Percentiles rank a stretch among this genome's conserved stretches.
Evolutionary conservation across 192 early-diverging fungal genomes (phyloP).

Genomic region (Coemansia sp.): DNA sequence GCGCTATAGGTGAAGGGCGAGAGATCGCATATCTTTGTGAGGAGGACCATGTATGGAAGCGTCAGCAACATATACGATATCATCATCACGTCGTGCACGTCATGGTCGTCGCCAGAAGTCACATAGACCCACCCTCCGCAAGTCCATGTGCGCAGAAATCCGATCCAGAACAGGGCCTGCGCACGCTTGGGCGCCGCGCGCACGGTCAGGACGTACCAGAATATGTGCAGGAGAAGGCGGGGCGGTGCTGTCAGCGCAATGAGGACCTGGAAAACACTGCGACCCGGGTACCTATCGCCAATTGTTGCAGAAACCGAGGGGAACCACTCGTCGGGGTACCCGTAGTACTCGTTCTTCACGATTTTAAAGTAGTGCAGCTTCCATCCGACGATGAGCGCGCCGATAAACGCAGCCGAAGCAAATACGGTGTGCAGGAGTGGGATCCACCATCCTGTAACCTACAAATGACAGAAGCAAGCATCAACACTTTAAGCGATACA

Average conservation of each 20-base stretch:
- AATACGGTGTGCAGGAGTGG: slow-evolving; percentile 55
- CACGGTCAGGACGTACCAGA: slow-evolving; percentile 52
- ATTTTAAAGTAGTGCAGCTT: slow-evolving; percentile 80
- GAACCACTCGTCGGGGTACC: slow-evolving; percentile 79
- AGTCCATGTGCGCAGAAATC: slow-evolving; percentile 66
- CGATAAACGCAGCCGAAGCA: slow-evolving; percentile 64
- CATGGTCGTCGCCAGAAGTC: slow-evolving; percentile 78
- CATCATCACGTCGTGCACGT: slow-evolving; percentile 80
- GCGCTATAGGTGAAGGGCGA: slow-evolving; percentile 46
- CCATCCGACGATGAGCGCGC: slow-evolving; percentile 67
- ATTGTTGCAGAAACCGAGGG: slow-evolving; percentile 80
- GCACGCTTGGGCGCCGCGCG: slow-evolving; percentile 34
- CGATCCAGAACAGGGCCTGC: slow-evolving; percentile 51
- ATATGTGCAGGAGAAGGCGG: slow-evolving; percentile 48
- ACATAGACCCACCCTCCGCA: slow-evolving; percentile 85
- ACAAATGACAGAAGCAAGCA: slow-evolving; percentile 8
- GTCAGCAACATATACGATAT: slow-evolving; percentile 74
- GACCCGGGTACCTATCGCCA: slow-evolving; percentile 76
- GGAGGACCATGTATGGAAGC: slow-evolving; percentile 70
- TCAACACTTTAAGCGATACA: no score
- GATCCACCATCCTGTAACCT: slow-evolving; percentile 56
- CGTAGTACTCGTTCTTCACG: slow-evolving; percentile 73
- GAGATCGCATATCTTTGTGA: slow-evolving; percentile 55
- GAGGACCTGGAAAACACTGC: slow-evolving; percentile 74
- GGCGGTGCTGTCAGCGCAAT: slow-evolving; percentile 69